Evolutionary conservation across 2,329 filamentous ascomycete genomes (phyloP).

Genomic region (Cladosporium sp.): DNA sequence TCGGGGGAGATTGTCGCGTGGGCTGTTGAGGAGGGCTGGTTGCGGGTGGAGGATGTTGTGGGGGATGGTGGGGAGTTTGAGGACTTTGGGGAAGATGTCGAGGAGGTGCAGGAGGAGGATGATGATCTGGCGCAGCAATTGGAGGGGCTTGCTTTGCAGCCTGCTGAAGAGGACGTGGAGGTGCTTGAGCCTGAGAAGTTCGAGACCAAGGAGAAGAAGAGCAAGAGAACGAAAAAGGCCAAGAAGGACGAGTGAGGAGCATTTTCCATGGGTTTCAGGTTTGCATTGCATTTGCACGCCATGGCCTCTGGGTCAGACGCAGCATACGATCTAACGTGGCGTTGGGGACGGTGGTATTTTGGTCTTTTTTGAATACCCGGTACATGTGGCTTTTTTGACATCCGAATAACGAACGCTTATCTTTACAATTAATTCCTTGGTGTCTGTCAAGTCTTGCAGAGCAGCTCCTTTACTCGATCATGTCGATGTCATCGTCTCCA

Average conservation of each 20-base stretch:
- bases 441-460: neutral
- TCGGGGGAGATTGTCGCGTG: slow-evolving; percentile 35
- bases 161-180: neutral
- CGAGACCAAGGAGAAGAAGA: neutral
- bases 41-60: slow-evolving; percentile 38
- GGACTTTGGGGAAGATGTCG: slow-evolving; percentile 3
- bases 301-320: neutral
- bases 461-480: slow-evolving; percentile 31
- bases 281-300: slow-evolving; percentile 1
- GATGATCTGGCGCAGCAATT: slow-evolving; percentile 6
- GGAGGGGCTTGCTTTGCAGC: slow-evolving; percentile 2
- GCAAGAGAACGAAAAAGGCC: neutral
- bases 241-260: neutral
- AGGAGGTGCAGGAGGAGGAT: neutral
- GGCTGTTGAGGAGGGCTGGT: slow-evolving; percentile 38
- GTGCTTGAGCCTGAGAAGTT: neutral
- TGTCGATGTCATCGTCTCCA: slow-evolving; percentile 36
- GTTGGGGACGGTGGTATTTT: neutral
- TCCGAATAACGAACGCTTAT: neutral
- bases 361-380: slow-evolving; percentile 1
- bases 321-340: slow-evolving; percentile 12
- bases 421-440: neutral
- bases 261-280: neutral
- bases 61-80: slow-evolving; percentile 26
- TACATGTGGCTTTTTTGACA: slow-evolving; percentile 1